Base-by-base conservation (phyloP, 129 eudicot genomes). In the Daucus carota region DNA sequence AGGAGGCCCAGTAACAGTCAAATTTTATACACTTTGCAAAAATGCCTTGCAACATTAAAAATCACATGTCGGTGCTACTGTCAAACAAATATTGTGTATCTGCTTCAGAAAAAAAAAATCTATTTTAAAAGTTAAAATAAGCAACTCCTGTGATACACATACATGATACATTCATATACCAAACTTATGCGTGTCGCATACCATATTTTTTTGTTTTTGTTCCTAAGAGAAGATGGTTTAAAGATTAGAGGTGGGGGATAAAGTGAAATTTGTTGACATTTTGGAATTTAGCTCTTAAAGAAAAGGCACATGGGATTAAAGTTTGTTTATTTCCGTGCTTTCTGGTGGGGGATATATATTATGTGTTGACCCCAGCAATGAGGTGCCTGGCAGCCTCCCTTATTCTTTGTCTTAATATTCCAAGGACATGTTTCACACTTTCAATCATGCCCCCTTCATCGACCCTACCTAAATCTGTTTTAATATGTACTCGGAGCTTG, bases 381-480 rank as follows among this genome's bases (percentile, higher is more conserved):
- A 68, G 79, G 86, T 80, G 79, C 92, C 92, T 88, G 26, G 13
- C 83, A 82, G 54, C 86, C 52, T 59, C 68, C 84, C 81, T 81
- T 85, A 74, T 82, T 81, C 84, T 66, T 50, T 90, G 92, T 87
- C 89, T 48, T 80, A 85, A 90, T 90, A 79, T 54, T 76, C 83
- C 96, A 85, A 80, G 76, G 87, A 90, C 96, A 87, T 81, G 84
- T 80, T 85, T 84, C 90, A 85, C 82, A 77, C 76, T 81, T 87
- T 82, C 88, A 84, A 77, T 79, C 78, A 72, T 87, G 88, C 76
- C 85, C 84, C 90, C 91, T 84, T 84, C 87, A 75, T 79, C 81
- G 90, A 87, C 79, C 96, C 92, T 52, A 52, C 71, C 72, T 5
- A 29, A 66, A 13, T 32, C 31, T 18, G 33, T 29, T n/a, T 14